These are phyloP conservation scores for Calonectria pteridis DNA, from an alignment of 2,329 filamentous ascomycete species.

Conservation along the genomic window DNA sequence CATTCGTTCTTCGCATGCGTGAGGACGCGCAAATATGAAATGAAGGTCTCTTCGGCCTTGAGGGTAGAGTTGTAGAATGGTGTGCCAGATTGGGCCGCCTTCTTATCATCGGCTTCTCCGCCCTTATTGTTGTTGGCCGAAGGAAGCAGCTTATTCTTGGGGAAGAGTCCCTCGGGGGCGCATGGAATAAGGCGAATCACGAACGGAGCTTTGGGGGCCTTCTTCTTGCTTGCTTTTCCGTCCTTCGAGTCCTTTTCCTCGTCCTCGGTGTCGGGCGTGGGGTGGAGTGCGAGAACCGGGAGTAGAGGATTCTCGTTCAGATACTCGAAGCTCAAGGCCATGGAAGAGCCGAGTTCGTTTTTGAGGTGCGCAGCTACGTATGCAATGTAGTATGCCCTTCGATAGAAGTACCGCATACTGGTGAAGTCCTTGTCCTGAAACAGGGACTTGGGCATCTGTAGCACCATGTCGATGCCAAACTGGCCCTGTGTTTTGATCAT, in stretches of 20 bases:
- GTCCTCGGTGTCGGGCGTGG: constrained; percentile 42
- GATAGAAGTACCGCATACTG: constrained; percentile 94
- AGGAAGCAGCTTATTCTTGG: constrained; percentile 77
- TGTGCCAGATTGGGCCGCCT: constrained; percentile 65
- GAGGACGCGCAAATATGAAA: constrained; percentile 81
- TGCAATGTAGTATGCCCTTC: constrained; percentile 90
- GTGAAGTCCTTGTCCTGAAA: constrained; percentile 97
- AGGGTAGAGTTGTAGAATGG: constrained; percentile 92
- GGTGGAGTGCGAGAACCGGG: constrained; percentile 70
- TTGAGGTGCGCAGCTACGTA: constrained; percentile 81
- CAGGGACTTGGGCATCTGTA: constrained; percentile 83
- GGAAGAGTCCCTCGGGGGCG: constrained; percentile 76
- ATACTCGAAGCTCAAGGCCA: constrained; percentile 73
- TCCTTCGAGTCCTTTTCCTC: constrained; percentile 38
- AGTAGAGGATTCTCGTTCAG: constrained; percentile 82
- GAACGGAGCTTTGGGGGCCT: constrained; percentile 56
- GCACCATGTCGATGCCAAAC: constrained; percentile 82
- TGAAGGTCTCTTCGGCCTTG: constrained; percentile 80
- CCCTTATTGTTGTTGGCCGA: constrained; percentile 77
- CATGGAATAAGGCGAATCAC: constrained; percentile 84
- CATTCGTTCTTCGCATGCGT: constrained; percentile 78
- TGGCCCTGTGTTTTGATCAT: constrained; percentile 73
- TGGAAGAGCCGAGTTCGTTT: constrained; percentile 63
- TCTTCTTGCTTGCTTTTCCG: constrained; percentile 44
- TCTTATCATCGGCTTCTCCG: constrained; percentile 58